phyloP scores from a whole-genome alignment of 805 yeast genomes.

The Helenozyma rhizophorensis region DNA sequence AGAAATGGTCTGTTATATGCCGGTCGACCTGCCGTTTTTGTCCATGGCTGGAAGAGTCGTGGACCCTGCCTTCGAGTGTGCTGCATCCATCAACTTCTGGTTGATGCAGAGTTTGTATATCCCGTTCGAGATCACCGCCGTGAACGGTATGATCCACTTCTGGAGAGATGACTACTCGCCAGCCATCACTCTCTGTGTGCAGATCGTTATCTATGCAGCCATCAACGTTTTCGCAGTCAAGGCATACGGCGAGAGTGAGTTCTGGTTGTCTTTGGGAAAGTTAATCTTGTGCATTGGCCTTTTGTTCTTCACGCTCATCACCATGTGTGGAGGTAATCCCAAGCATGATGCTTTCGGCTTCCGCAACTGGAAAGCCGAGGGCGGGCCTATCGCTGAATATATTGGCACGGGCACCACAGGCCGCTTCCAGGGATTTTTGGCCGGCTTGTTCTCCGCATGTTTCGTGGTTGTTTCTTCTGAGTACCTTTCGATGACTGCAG shows the following conservation, averaged over 20 bases:
- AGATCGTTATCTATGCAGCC: slow-evolving; percentile 37
- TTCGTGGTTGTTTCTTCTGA: slow-evolving; percentile 43
- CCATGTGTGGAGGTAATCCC: slow-evolving; percentile 90
- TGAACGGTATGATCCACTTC: slow-evolving; percentile 51
- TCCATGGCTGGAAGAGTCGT: slow-evolving; percentile 36
- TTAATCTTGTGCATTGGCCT: slow-evolving; percentile 68
- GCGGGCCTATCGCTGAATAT: slow-evolving; percentile 38
- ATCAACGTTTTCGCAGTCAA: slow-evolving; percentile 68
- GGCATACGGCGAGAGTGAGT: slow-evolving; percentile 78
- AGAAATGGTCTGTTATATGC: slow-evolving; percentile 35
- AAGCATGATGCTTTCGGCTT: slow-evolving; percentile 51
- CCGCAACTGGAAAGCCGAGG: slow-evolving; percentile 36
- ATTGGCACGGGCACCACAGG: slow-evolving; percentile 35
- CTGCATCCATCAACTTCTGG: slow-evolving; percentile 35
- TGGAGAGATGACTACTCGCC: slow-evolving; percentile 49
- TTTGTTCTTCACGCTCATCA: slow-evolving; percentile 67
- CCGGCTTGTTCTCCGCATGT: slow-evolving; percentile 33
- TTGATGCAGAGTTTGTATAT: slow-evolving; percentile 39
- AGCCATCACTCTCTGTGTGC: slow-evolving; percentile 42
- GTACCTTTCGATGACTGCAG: slow-evolving; percentile 41
- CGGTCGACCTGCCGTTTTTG: slow-evolving; percentile 33
- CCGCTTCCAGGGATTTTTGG: slow-evolving; percentile 39
- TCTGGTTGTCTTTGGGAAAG: slow-evolving; percentile 64
- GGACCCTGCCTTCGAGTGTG: slow-evolving; percentile 33
- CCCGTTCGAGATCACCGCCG: slow-evolving; percentile 24